Conservation (phyloP, 495 filamentous ascomycete genomes). For the Aspergillus incahuasiensis region DNA sequence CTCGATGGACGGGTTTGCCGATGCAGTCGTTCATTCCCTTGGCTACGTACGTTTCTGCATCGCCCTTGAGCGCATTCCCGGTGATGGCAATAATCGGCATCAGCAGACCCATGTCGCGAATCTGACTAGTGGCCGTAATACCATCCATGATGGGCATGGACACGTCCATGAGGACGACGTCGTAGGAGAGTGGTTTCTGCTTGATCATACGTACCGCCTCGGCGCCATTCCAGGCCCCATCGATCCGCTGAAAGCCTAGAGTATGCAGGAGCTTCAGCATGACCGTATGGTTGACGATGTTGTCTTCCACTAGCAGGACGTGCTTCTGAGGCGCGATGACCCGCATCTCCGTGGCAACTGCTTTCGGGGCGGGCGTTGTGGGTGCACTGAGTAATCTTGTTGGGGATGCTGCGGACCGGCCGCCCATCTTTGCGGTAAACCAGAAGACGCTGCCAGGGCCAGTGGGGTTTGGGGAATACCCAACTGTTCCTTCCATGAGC, state of each 20-base stretch:
- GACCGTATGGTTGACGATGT: conserved; percentile 60
- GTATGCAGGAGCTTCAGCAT: conserved; percentile 54
- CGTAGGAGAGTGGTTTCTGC: conserved; percentile 46
- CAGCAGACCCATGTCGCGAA: conserved; percentile 48
- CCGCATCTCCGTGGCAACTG: conserved; percentile 14
- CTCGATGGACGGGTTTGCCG: conserved; percentile 54
- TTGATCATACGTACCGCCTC: conserved; percentile 52
- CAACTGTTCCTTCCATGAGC: conserved; percentile 76
- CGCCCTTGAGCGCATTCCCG: conserved; percentile 58
- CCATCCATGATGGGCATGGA: conserved; percentile 73
- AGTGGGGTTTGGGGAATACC: conserved; percentile 49
- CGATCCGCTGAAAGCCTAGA: conserved; percentile 50
- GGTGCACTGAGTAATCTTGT: not conserved
- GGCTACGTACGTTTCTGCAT: conserved; percentile 52
- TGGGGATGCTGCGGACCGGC: conserved; percentile 20
- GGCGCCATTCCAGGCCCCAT: conserved; percentile 51
- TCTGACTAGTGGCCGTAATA: conserved; percentile 56
- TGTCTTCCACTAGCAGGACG: conserved; percentile 56
- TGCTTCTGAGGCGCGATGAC: conserved; percentile 40
- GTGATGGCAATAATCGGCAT: conserved; percentile 62
- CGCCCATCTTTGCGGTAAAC: conserved; percentile 51
- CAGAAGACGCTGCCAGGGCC: conserved; percentile 55
- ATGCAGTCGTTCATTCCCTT: conserved; percentile 62
- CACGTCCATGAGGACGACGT: conserved; percentile 58
- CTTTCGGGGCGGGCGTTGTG: not conserved